These are phyloP conservation scores for Tylopilus intermedius DNA, from an alignment of 768 basidiomycete species.

Conservation along the genomic window DNA sequence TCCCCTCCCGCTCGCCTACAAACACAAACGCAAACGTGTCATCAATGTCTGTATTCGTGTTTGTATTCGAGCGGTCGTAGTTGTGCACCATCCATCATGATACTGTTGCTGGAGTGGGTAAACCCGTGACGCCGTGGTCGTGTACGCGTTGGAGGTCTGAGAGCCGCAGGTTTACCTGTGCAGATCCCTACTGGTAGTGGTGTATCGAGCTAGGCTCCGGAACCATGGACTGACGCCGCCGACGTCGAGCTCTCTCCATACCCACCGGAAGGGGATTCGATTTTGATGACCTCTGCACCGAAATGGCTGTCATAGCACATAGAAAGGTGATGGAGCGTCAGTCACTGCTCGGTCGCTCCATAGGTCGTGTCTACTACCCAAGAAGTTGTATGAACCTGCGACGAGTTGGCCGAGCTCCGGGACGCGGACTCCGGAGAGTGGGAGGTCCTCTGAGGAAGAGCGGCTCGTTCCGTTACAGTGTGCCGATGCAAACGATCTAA, in stretches of 20 bases:
- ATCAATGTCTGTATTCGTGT: too few species aligned
- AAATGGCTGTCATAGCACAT: conserved; percentile 45
- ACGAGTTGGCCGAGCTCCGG: conserved; percentile 68
- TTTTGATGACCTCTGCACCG: conserved; percentile 69
- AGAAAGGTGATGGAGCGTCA: not conserved
- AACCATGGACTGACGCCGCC: conserved; percentile 76
- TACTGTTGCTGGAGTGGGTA: too few species aligned
- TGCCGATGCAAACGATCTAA: conserved; percentile 16
- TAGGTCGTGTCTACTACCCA: conserved; percentile 38
- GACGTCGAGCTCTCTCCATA: conserved; percentile 66
- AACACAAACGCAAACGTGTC: too few species aligned
- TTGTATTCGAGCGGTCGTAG: too few species aligned
- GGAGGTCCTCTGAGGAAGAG: conserved; percentile 35
- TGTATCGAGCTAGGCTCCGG: conserved; percentile 41
- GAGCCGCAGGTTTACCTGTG: too few species aligned
- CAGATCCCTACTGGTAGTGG: too few species aligned
- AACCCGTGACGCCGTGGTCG: too few species aligned
- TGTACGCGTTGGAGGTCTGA: too few species aligned
- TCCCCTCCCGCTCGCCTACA: too few species aligned
- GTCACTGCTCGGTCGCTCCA: not conserved
- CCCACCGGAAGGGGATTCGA: conserved; percentile 61
- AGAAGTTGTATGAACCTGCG: conserved; percentile 68
- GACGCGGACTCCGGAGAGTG: conserved; percentile 58
- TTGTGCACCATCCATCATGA: too few species aligned
- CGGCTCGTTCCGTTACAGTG: not conserved